Percentiles rank a stretch among this genome's conserved stretches.
Evolutionary conservation across 83 land plant genomes (phyloP).

Genomic region (Picea mariana): DNA sequence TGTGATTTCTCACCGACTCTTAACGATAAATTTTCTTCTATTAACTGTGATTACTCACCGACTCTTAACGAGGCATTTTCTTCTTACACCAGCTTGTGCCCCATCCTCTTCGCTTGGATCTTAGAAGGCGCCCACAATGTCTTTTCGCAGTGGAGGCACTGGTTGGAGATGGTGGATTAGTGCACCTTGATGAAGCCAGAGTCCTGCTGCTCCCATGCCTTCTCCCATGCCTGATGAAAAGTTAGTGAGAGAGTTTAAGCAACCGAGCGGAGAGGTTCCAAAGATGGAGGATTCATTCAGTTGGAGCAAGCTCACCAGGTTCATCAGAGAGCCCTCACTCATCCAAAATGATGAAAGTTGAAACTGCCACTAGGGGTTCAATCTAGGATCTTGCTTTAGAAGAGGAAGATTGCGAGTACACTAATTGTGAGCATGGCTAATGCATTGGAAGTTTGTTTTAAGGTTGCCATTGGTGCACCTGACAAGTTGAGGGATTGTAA

Average conservation of each 20-base stretch:
- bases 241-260: background rate
- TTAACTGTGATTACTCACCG: too few species aligned
- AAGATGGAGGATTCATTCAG: constrained; percentile 69
- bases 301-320: constrained; percentile 32
- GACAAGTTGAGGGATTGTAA: constrained; percentile 58
- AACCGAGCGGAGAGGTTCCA: constrained; percentile 27
- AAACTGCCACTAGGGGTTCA: constrained; percentile 43
- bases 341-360: constrained; percentile 35
- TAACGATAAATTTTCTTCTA: too few species aligned
- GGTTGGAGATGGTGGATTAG: too few species aligned
- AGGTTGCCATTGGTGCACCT: constrained; percentile 56
- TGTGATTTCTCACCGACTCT: too few species aligned
- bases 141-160: too few species aligned
- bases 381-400: too few species aligned
- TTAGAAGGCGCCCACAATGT: too few species aligned
- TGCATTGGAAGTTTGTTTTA: constrained; percentile 43
- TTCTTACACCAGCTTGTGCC: too few species aligned
- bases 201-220: background rate
- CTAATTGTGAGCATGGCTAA: background rate
- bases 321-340: constrained; percentile 47
- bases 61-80: too few species aligned
- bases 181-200: too few species aligned
- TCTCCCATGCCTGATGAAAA: background rate
- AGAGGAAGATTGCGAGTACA: too few species aligned
- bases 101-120: too few species aligned